These are phyloP conservation scores for Rhododendron mucronatum DNA, from an alignment of 148 eudicot genomes.

Conservation along the genomic window DNA sequence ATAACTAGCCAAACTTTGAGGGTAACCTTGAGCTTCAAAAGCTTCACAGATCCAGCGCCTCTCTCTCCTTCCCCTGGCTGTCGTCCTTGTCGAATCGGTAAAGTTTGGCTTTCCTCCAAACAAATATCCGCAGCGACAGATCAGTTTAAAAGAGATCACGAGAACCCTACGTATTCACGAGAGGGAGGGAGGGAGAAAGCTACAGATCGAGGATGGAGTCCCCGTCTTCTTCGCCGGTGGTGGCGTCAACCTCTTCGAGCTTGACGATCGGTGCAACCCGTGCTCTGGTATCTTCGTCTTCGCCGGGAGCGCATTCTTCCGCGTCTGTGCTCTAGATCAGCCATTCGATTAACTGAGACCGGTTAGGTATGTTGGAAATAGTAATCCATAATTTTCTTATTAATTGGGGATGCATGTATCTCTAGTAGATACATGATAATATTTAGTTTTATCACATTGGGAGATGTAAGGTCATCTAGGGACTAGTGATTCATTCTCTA, in stretches of 20 bases:
- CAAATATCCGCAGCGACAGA: neutral
- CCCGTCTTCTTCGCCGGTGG: constrained; percentile 82
- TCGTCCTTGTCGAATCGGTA: constrained; percentile 89
- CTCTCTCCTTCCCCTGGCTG: constrained; percentile 96
- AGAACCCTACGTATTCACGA: neutral
- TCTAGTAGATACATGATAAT: too few species aligned
- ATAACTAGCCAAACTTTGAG: constrained; percentile 85
- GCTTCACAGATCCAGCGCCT: constrained; percentile 77
- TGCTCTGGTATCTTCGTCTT: constrained; percentile 82
- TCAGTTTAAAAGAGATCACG: neutral
- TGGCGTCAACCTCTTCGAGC: constrained; percentile 65
- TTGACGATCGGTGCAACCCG: constrained; percentile 66
- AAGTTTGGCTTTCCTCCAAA: constrained; percentile 62
- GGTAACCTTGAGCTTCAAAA: constrained; percentile 74
- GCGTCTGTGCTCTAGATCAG: constrained; percentile 54
- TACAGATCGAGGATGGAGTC: constrained; percentile 69
- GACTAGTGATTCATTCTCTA: too few species aligned
- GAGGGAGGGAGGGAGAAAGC: neutral
- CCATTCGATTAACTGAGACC: constrained; percentile 28
- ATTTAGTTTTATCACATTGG: too few species aligned
- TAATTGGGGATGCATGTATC: too few species aligned
- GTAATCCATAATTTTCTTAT: too few species aligned
- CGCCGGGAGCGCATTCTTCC: constrained; percentile 42
- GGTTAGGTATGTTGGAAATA: too few species aligned
- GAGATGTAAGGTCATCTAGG: too few species aligned